Base-by-base conservation (phyloP, 179 eudicot species). In the Actinidia polygama region DNA sequence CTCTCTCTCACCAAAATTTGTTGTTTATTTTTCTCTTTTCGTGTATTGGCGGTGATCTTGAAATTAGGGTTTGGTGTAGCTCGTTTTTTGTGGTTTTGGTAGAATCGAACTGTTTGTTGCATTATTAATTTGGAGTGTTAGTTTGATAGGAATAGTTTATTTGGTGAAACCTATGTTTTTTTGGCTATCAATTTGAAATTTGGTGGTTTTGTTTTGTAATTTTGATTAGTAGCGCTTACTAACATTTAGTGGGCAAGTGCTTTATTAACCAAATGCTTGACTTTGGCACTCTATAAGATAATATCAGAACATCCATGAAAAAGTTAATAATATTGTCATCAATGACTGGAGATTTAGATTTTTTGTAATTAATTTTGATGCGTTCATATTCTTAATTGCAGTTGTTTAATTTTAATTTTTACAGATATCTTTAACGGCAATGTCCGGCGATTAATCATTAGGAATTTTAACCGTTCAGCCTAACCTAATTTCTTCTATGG, bases 1-100 rank as follows among this genome's bases (percentile, higher is more conserved):
- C 78, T 86, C 14, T 83, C 80, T 79, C 71, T 75, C 75, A 81
- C 59, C 11, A 58, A 46, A 21, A n/a, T 50, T 8, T 11, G 19
- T 21, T 46, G 11, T 44, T 70, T 70, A 3, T 70, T 4, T 40
- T 40, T 36, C 3, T 44, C 7, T 40, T 55, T 26, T 46, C 4
- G 51, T 16, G 36, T 75, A 75, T 30, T 55, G 23, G 51, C 16
- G 66, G 79, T 9, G 79, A 16, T 36, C 23, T 6, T 57, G 50
- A 57, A 57, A 19, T 36, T 57, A 36, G 79, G 44, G 50, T 47
- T 3, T 75, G 8, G 3, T n/a, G 9, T 49, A 21, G 49, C 49
- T 72, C 21, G 57, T 53, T 71, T 54, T 71, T 71, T 46, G 55
- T 19, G 46, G 75, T 44, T 53, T 46, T 70, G 53, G 75, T 3